These are phyloP conservation scores for Amanita fuliginea DNA, from an alignment of 768 basidiomycete species.

Conservation along the genomic window DNA sequence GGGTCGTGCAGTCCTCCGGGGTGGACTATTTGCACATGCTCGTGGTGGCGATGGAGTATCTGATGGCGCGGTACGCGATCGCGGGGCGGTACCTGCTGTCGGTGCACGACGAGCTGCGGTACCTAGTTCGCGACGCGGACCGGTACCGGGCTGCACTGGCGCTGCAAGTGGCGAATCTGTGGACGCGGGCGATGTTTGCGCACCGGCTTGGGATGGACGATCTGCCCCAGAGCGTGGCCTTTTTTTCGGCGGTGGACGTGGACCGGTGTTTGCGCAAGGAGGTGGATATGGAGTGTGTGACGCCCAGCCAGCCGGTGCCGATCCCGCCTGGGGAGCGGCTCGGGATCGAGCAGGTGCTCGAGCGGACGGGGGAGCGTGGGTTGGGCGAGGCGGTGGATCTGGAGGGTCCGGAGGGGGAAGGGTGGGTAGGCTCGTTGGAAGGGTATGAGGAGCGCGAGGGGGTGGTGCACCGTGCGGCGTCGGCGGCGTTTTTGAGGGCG, in stretches of 20 bases:
- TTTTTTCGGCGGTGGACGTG: conserved; percentile 94
- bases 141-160: conserved; percentile 86
- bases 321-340: conserved; percentile 86
- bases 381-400: no score
- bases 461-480: conserved; percentile 44
- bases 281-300: conserved; percentile 91
- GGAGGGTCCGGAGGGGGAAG: no score
- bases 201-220: conserved; percentile 94
- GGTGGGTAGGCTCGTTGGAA: conserved; percentile 23
- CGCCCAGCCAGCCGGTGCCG: conserved; percentile 77
- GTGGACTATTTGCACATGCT: conserved; percentile 97
- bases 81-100: conserved; percentile 90
- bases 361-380: conserved; percentile 54
- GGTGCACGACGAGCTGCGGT: conserved; percentile 94
- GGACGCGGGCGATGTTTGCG: conserved; percentile 89
- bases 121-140: conserved; percentile 84
- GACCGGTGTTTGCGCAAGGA: conserved; percentile 90
- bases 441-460: conserved; percentile 51
- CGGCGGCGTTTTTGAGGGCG: conserved; percentile 58
- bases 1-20: conserved; percentile 98
- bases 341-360: conserved; percentile 54
- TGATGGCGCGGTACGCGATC: conserved; percentile 73
- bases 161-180: conserved; percentile 89
- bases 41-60: conserved; percentile 89
- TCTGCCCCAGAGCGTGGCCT: conserved; percentile 89